These are phyloP conservation scores for Lipomyces sp. DNA, from an alignment of 805 yeast species.

Conservation along the genomic window DNA sequence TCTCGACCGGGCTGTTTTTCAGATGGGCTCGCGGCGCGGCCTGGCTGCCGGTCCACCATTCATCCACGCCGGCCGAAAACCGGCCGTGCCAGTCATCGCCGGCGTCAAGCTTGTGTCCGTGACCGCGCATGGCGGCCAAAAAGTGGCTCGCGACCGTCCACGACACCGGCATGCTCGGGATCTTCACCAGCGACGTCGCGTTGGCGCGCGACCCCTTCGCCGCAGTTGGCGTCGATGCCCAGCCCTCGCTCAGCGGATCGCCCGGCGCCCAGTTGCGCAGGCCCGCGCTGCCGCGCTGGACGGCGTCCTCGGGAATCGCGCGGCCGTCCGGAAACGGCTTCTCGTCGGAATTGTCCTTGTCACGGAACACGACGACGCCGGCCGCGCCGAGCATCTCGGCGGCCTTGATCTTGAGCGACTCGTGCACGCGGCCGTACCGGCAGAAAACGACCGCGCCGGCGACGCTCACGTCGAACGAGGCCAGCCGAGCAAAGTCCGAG, in stretches of 20 bases:
- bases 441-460: constrained; percentile 61
- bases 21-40: constrained; percentile 19
- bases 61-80: constrained; percentile 32
- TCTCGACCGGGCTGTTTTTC: constrained; percentile 44
- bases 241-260: constrained; percentile 74
- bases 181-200: constrained; percentile 51
- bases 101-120: constrained; percentile 43
- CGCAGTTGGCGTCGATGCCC: constrained; percentile 46
- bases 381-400: constrained; percentile 68
- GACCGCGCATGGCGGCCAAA: constrained; percentile 40
- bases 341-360: constrained; percentile 56
- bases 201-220: constrained; percentile 44
- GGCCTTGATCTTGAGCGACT: constrained; percentile 71
- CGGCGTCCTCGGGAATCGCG: constrained; percentile 69
- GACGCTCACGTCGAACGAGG: constrained; percentile 47
- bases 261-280: constrained; percentile 63
- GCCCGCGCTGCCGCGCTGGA: constrained; percentile 73
- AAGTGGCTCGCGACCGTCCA: constrained; percentile 61
- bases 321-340: constrained; percentile 69
- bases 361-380: constrained; percentile 66
- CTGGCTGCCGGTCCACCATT: constrained; percentile 33
- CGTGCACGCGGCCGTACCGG: constrained; percentile 61
- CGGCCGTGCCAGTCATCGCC: constrained; percentile 10
- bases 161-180: constrained; percentile 76
- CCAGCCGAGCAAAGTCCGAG: constrained; percentile 54